A percentile compares a stretch with the other conserved stretches of the same genome.
Evolutionary conservation across 306 rosid species (phyloP).

Genomic region (Trichosanthes cucumerina): DNA sequence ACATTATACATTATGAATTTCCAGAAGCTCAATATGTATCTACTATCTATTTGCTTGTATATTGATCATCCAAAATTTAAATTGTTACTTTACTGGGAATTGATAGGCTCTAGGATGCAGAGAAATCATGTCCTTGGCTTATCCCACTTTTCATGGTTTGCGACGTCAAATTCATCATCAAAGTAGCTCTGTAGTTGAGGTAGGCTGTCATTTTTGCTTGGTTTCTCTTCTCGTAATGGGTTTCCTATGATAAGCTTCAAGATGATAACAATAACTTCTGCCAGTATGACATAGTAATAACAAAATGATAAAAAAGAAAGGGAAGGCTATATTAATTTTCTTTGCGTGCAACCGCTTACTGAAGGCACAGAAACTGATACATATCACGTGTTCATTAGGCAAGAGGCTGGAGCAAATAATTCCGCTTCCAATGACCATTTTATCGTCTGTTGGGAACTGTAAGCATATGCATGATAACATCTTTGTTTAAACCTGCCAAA

Average conservation of each 20-base stretch:
- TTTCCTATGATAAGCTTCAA: neutral
- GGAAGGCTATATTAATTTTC: neutral
- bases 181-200: conserved; percentile 73
- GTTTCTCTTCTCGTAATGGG: neutral
- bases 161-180: conserved; percentile 68
- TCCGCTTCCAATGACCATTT: neutral
- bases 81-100: conserved; percentile 1
- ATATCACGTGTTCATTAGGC: neutral
- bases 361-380: neutral
- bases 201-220: conserved; percentile 12
- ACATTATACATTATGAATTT: neutral
- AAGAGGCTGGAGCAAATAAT: neutral
- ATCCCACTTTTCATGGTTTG: conserved; percentile 32
- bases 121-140: conserved; percentile 24
- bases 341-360: neutral
- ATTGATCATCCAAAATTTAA: neutral
- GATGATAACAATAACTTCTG: neutral
- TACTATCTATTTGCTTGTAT: neutral
- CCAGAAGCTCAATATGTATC: neutral
- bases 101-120: conserved; percentile 43
- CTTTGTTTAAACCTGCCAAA: too few species aligned
- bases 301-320: neutral
- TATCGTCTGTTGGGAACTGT: neutral
- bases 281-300: neutral
- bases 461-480: neutral